Base-by-base conservation (phyloP, 1,139 yeast genomes). In the Geotrichum cucujoidarum region DNA sequence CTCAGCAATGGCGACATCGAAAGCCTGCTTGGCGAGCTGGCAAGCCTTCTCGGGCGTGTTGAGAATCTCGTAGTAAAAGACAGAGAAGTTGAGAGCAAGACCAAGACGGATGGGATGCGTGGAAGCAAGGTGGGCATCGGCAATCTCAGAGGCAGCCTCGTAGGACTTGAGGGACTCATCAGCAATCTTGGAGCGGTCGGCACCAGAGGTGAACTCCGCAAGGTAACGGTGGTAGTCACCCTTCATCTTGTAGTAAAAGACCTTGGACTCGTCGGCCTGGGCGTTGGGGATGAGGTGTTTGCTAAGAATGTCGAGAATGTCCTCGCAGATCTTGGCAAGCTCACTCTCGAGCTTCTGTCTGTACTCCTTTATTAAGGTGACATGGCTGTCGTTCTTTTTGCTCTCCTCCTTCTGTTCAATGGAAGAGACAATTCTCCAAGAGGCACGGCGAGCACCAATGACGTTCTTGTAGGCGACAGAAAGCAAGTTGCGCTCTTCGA, bases 221-320 rank as follows among this genome's bases (percentile, higher is more conserved):
- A 92, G 80, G 72, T 92, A 92, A 77, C 98, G 95, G 77, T 90
- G 96, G 79, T 92, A 92, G 71, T 92, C 98, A 76, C 98, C 98
- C 79, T 92, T 90, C 97, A 92, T 90, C 81, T 92, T 92, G 76
- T 88, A 90, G 80, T 92, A 92, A 73, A 92, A 92, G 53, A 92
- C 98, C 79, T 90, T 90, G 50, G 97, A 88, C 75, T 92, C 98
- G 64, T 97, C 97, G 57, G 95, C 82, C 71, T 87, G 94, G 57
- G 98, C 97, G 59, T 92, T 80, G 61, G 96, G 90, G 64, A 92
- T 87, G 71, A 92, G 81, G 72, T 87, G 92, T 64, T 86, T 80
- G 59, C 87, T 84, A 70, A 92, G 80, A 54, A 92, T 97, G 44
- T 81, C 74, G 65, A 92, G 76, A 63, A 92, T 89, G 70, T 92